Conservation (phyloP, 805 yeast species). For the Metschnikowia gruessii region DNA sequence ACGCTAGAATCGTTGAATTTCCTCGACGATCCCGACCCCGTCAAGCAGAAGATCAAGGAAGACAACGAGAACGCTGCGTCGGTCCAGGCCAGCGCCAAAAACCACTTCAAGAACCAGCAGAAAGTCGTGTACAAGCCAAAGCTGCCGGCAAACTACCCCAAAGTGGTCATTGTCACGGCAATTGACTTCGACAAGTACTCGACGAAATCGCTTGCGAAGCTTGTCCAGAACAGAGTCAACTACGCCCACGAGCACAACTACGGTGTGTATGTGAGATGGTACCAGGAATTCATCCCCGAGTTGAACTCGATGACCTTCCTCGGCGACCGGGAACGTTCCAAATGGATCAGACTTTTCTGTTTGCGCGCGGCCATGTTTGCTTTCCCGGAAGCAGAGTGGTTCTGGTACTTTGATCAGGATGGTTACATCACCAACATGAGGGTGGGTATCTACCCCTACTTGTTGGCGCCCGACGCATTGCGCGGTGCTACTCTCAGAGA, state of each 20-base stretch:
- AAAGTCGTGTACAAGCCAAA: constrained; percentile 48
- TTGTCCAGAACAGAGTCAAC: constrained; percentile 84
- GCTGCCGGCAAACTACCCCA: constrained; percentile 47
- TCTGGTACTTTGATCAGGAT: constrained; percentile 83
- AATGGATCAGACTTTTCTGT: constrained; percentile 63
- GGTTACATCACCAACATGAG: constrained; percentile 72
- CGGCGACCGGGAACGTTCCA: constrained; percentile 41
- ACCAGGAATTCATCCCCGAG: constrained; percentile 73
- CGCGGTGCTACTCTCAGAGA: constrained; percentile 63
- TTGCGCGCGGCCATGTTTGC: constrained; percentile 90
- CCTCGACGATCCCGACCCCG: constrained; percentile 42
- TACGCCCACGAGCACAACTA: constrained; percentile 79
- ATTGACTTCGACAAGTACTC: constrained; percentile 71
- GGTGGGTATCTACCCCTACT: constrained; percentile 55
- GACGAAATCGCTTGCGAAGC: constrained; percentile 54
- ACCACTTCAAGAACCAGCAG: constrained; percentile 63
- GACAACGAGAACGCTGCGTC: constrained; percentile 47
- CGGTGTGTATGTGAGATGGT: constrained; percentile 83
- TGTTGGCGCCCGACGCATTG: constrained; percentile 59
- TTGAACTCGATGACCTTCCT: constrained; percentile 44
- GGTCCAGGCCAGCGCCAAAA: constrained; percentile 46
- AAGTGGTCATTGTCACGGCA: constrained; percentile 72
- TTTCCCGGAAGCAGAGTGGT: constrained; percentile 86
- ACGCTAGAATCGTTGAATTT: constrained; percentile 37
- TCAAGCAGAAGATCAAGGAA: constrained; percentile 37